Evolutionary conservation across 2,329 filamentous ascomycete genomes (phyloP).

Genomic region (Dendryphion nanum): DNA sequence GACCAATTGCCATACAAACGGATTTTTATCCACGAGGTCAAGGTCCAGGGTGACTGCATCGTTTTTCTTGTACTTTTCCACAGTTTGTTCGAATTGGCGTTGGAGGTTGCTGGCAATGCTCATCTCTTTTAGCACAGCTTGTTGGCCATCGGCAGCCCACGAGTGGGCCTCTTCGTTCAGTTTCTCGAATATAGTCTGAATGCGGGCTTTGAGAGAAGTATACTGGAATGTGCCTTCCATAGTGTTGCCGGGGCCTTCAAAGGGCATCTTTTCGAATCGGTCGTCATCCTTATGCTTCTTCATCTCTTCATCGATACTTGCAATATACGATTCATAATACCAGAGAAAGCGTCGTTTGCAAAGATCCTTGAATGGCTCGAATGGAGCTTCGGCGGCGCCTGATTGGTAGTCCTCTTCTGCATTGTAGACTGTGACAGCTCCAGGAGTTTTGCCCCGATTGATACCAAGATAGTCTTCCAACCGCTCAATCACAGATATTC

Average conservation of each 20-base stretch:
- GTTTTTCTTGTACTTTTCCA: constrained; percentile 69
- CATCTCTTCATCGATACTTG: constrained; percentile 64
- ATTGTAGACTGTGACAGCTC: constrained; percentile 45
- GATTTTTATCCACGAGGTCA: constrained; percentile 74
- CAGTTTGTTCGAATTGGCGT: constrained; percentile 80
- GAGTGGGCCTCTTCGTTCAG: constrained; percentile 68
- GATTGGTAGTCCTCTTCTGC: constrained; percentile 50
- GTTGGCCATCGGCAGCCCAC: constrained; percentile 71
- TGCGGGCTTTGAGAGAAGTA: constrained; percentile 65
- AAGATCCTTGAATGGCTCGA: constrained; percentile 85
- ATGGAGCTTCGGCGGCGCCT: constrained; percentile 57
- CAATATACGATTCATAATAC: constrained; percentile 89
- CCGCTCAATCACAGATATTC: constrained; percentile 81
- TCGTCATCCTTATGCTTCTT: constrained; percentile 62
- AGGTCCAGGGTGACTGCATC: constrained; percentile 72
- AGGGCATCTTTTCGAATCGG: constrained; percentile 78
- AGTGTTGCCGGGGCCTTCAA: constrained; percentile 71
- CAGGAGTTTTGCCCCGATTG: constrained; percentile 36
- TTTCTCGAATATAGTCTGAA: constrained; percentile 66
- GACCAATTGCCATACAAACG: constrained; percentile 84
- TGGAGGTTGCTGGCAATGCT: constrained; percentile 79
- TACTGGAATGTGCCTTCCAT: constrained; percentile 92
- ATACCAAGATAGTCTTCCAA: constrained; percentile 78
- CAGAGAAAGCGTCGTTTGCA: constrained; percentile 91
- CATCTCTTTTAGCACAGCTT: constrained; percentile 62